phyloP scores from a whole-genome alignment of 805 yeast genomes.

The Wickerhamiella kurtzmanii region DNA sequence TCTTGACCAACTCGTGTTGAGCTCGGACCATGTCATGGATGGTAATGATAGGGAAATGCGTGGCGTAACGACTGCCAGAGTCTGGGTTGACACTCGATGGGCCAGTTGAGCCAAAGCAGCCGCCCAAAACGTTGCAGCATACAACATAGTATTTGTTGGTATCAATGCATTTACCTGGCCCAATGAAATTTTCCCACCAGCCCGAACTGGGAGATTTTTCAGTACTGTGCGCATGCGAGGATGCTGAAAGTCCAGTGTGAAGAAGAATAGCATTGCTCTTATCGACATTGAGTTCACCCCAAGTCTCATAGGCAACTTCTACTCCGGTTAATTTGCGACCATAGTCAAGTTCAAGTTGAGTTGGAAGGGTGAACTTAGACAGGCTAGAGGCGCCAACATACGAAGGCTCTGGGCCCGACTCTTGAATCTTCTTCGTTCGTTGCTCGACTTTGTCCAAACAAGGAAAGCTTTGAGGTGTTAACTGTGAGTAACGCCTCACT shows the following conservation, averaged over 20 bases:
- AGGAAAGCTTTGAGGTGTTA: slow-evolving; percentile 42
- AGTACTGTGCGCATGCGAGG: slow-evolving; percentile 85
- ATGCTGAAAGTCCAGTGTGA: slow-evolving; percentile 87
- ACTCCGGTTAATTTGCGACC: slow-evolving; percentile 67
- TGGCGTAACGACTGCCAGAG: slow-evolving; percentile 55
- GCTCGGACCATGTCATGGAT: slow-evolving; percentile 86
- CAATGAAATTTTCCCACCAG: slow-evolving; percentile 95
- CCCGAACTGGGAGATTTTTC: slow-evolving; percentile 55
- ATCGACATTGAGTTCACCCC: slow-evolving; percentile 61
- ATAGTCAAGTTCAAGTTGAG: slow-evolving; percentile 54
- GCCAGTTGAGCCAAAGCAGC: slow-evolving; percentile 91
- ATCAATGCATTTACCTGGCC: slow-evolving; percentile 65
- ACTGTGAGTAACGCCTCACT: background rate
- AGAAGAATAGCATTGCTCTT: slow-evolving; percentile 62
- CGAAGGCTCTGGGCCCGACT: slow-evolving; percentile 75
- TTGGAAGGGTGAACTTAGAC: slow-evolving; percentile 31
- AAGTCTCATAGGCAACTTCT: slow-evolving; percentile 81
- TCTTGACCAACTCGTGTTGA: slow-evolving; percentile 53
- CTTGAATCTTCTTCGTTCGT: slow-evolving; percentile 26
- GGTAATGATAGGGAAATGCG: slow-evolving; percentile 75
- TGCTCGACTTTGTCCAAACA: slow-evolving; percentile 67
- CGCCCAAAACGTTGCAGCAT: slow-evolving; percentile 87
- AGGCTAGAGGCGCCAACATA: slow-evolving; percentile 64
- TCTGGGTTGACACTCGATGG: slow-evolving; percentile 72
- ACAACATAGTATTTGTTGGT: slow-evolving; percentile 70